Percentiles rank a stretch among this genome's conserved stretches.
phyloP scores from a whole-genome alignment of 1,284 basidiomycete genomes.

The Pisolithus thermaeus region DNA sequence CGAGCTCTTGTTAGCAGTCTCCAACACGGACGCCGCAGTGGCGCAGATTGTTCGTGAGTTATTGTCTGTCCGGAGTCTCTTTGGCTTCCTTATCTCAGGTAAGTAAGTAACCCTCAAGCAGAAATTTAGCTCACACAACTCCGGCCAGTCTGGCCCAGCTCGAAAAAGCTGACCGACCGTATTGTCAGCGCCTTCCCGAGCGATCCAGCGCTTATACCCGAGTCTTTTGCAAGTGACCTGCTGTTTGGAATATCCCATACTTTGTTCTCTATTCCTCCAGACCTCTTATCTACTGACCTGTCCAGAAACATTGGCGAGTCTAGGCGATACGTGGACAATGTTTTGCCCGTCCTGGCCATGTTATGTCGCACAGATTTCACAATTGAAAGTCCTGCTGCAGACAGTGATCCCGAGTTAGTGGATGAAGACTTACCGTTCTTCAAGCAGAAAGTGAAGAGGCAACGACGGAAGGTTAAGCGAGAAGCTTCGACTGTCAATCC shows the following conservation, averaged over 20 bases:
- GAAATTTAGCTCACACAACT: neutral
- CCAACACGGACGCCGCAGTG: slow-evolving; percentile 15
- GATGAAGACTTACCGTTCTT: neutral
- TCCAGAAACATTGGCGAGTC: slow-evolving; percentile 12
- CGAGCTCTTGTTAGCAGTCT: slow-evolving; percentile 25
- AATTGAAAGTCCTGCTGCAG: neutral
- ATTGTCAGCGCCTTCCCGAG: slow-evolving; percentile 21
- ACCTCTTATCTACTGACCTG: slow-evolving; percentile 7
- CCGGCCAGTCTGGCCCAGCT: slow-evolving; percentile 14
- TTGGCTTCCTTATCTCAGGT: slow-evolving; percentile 27
- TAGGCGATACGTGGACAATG: slow-evolving; percentile 20
- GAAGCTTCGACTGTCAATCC: slow-evolving; percentile 14
- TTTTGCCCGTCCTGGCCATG: slow-evolving; percentile 12
- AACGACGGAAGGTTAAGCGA: slow-evolving; percentile 10
- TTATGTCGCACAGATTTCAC: slow-evolving; percentile 15
- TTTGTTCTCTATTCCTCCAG: slow-evolving; percentile 18
- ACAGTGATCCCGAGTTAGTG: neutral
- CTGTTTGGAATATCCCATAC: slow-evolving; percentile 16
- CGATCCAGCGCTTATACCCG: slow-evolving; percentile 10
- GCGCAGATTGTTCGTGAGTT: slow-evolving; percentile 27
- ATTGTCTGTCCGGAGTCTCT: slow-evolving; percentile 21
- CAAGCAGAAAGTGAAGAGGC: slow-evolving; percentile 18
- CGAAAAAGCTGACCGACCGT: slow-evolving; percentile 7
- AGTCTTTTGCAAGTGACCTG: slow-evolving; percentile 12
- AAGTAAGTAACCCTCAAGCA: neutral